Conservation (phyloP, 805 yeast species). For the Clavispora carvajalis region DNA sequence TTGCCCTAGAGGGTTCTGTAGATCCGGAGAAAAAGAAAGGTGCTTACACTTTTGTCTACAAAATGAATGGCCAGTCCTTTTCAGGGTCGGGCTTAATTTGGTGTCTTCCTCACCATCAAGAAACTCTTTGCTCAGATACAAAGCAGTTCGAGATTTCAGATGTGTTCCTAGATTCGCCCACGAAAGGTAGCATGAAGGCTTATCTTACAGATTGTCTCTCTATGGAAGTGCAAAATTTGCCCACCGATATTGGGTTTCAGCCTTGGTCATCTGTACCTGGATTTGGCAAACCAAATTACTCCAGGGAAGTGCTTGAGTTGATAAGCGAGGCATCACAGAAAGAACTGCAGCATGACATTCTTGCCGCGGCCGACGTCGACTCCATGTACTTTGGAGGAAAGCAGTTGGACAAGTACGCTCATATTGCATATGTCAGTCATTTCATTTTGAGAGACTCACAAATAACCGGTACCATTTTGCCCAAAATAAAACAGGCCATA, state of each 20-base stretch:
- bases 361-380: slow-evolving; percentile 56
- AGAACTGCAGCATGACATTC: slow-evolving; percentile 54
- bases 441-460: slow-evolving; percentile 54
- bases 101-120: slow-evolving; percentile 50
- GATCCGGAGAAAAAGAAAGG: slow-evolving; percentile 22
- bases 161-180: slow-evolving; percentile 41
- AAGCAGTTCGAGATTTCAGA: slow-evolving; percentile 22
- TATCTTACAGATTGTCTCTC: slow-evolving; percentile 35
- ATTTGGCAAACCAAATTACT: slow-evolving; percentile 12
- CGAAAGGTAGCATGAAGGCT: slow-evolving; percentile 45
- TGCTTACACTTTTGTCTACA: slow-evolving; percentile 26
- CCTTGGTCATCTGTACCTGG: slow-evolving; percentile 48
- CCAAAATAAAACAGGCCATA: slow-evolving; percentile 61
- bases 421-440: slow-evolving; percentile 69
- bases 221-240: slow-evolving; percentile 38
- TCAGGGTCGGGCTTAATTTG: slow-evolving; percentile 35
- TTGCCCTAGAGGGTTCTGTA: slow-evolving; percentile 34
- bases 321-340: slow-evolving; percentile 45
- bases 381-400: slow-evolving; percentile 93
- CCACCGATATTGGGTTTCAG: slow-evolving; percentile 38
- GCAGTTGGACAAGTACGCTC: slow-evolving; percentile 53
- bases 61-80: slow-evolving; percentile 21
- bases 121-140: slow-evolving; percentile 27
- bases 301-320: slow-evolving; percentile 26
- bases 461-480: slow-evolving; percentile 48